phyloP scores from a whole-genome alignment of 768 basidiomycete species.

The Russula vinacea region DNA sequence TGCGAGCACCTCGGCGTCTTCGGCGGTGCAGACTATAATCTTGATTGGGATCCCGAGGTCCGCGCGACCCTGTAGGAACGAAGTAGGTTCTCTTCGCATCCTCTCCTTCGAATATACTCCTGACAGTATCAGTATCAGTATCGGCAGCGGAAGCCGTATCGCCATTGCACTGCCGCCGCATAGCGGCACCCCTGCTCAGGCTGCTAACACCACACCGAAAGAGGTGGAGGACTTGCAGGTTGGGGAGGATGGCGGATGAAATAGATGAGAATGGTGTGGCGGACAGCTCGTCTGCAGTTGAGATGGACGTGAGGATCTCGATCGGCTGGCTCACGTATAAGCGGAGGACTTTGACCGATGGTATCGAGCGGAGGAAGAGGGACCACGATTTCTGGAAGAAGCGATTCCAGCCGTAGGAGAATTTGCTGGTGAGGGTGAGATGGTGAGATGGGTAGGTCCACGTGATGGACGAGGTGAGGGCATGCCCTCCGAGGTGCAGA shows the following conservation, averaged over 20 bases:
- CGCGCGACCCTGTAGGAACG: constrained; percentile 13
- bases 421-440: constrained; percentile 18
- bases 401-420: constrained; percentile 9
- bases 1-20: background rate
- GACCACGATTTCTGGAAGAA: constrained; percentile 21
- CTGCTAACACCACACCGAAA: background rate
- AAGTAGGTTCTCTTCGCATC: background rate
- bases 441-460: constrained; percentile 15
- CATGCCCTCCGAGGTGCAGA: constrained; percentile 9
- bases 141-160: background rate
- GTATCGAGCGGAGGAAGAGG: constrained; percentile 4
- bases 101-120: background rate
- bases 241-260: constrained; percentile 1
- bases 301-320: constrained; percentile 7
- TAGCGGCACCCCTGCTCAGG: background rate
- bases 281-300: background rate
- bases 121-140: too few species aligned
- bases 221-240: constrained; percentile 5
- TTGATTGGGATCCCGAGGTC: constrained; percentile 12
- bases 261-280: too few species aligned
- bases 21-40: constrained; percentile 11
- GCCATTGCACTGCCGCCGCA: background rate
- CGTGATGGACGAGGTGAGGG: constrained; percentile 17
- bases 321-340: background rate
- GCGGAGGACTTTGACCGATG: constrained; percentile 6